These are phyloP conservation scores for Clarireedia sp. DNA, from an alignment of 2,329 filamentous ascomycete species.

Conservation along the genomic window DNA sequence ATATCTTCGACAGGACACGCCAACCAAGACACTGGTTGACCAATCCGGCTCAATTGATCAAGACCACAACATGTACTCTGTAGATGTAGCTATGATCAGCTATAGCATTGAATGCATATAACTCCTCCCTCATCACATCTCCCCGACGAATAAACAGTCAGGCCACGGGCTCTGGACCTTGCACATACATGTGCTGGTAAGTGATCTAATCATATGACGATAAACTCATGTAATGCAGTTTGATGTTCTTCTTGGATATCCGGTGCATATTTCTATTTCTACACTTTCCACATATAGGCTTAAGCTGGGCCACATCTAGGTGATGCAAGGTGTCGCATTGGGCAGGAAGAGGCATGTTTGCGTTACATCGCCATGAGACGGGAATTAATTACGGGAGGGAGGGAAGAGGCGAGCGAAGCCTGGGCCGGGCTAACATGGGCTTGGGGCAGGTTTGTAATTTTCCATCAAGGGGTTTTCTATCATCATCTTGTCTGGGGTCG, in stretches of 20 bases:
- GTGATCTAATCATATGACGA: conserved; percentile 4
- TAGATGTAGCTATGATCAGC: neutral
- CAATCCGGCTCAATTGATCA: neutral
- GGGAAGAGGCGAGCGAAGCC: neutral
- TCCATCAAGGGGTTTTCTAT: neutral
- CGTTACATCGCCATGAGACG: neutral
- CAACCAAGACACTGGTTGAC: no score
- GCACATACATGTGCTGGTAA: conserved; percentile 4
- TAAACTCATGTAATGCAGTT: neutral
- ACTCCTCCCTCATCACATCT: neutral
- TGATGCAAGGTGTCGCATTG: neutral
- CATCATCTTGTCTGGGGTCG: neutral
- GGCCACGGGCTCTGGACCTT: neutral
- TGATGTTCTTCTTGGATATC: no score
- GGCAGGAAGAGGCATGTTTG: neutral
- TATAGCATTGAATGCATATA: neutral
- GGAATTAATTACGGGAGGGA: conserved; percentile 1
- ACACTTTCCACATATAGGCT: no score
- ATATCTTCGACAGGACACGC: no score
- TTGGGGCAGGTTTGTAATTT: neutral
- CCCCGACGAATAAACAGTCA: neutral
- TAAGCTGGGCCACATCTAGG: neutral
- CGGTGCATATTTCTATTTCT: no score
- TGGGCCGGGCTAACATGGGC: neutral
- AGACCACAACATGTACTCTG: neutral